phyloP scores from a whole-genome alignment of 2,329 filamentous ascomycete genomes.

The Colletotrichum tropicicola region DNA sequence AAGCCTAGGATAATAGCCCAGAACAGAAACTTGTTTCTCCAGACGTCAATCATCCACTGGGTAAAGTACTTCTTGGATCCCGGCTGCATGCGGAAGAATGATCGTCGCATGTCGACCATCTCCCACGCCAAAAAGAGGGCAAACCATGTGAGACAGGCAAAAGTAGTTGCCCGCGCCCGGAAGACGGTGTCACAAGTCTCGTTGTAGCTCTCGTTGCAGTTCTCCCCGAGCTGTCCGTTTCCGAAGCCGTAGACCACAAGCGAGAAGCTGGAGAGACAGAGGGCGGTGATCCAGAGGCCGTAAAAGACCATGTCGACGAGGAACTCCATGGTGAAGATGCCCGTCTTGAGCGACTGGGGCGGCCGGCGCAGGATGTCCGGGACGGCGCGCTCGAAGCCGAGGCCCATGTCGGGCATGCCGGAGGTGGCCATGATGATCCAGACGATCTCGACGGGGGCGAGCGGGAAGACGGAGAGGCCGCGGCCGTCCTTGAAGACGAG shows the following conservation, averaged over 20 bases:
- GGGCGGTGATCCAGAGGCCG: constrained; percentile 67
- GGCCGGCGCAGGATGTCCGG: constrained; percentile 70
- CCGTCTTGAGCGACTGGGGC: constrained; percentile 51
- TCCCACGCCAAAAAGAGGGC: constrained; percentile 76
- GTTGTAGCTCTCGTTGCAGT: constrained; percentile 63
- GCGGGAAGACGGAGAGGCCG: constrained; percentile 70
- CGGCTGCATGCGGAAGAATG: constrained; percentile 73
- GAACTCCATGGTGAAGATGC: constrained; percentile 68
- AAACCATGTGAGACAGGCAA: constrained; percentile 73
- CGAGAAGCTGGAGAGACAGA: constrained; percentile 41
- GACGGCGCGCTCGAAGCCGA: constrained; percentile 71
- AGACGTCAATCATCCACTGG: constrained; percentile 68
- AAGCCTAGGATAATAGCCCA: constrained; percentile 54
- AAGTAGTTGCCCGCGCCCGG: constrained; percentile 71
- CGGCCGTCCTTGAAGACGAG: constrained; percentile 70
- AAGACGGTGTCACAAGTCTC: constrained; percentile 64
- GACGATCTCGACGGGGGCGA: constrained; percentile 72
- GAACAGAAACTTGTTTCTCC: constrained; percentile 55
- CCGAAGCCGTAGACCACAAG: constrained; percentile 48
- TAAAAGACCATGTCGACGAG: constrained; percentile 68
- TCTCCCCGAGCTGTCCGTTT: constrained; percentile 54
- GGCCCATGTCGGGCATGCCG: constrained; percentile 72
- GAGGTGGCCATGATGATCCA: constrained; percentile 80
- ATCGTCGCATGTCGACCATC: constrained; percentile 69
- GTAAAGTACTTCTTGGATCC: constrained; percentile 61